phyloP scores from a whole-genome alignment of 768 basidiomycete genomes.

The Tulasnella calospora region DNA sequence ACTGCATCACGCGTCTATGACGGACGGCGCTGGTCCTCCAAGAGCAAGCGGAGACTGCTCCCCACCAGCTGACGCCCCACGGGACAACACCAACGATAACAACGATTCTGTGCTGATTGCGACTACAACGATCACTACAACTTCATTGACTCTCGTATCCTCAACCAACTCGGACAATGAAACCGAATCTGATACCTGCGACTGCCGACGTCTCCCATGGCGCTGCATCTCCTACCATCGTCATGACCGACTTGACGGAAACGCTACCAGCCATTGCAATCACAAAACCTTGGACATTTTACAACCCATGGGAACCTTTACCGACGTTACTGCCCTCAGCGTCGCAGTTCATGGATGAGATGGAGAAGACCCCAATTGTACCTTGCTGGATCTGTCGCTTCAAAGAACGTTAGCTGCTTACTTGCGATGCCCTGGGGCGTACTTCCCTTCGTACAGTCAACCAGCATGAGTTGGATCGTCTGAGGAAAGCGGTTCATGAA shows the following conservation, averaged over 20 bases:
- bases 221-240: not conserved
- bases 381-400: slow-evolving; percentile 36
- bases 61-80: too few species aligned
- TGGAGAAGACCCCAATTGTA: slow-evolving; percentile 96
- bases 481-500: slow-evolving; percentile 99
- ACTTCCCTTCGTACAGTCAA: slow-evolving; percentile 58
- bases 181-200: not conserved
- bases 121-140: too few species aligned
- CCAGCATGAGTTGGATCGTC: slow-evolving; percentile 82
- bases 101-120: too few species aligned
- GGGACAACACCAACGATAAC: too few species aligned
- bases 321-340: slow-evolving; percentile 41
- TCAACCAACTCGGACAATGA: not conserved
- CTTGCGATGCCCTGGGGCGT: not conserved
- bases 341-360: slow-evolving; percentile 96
- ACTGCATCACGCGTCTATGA: too few species aligned
- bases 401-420: too few species aligned
- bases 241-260: not conserved
- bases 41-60: too few species aligned
- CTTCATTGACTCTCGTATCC: too few species aligned
- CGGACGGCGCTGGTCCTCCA: too few species aligned
- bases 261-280: not conserved
- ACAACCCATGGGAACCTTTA: slow-evolving; percentile 21
- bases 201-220: not conserved
- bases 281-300: not conserved